phyloP scores from a whole-genome alignment of 371 early-diverging fungal species.

The Conidiobolus incongruus region DNA sequence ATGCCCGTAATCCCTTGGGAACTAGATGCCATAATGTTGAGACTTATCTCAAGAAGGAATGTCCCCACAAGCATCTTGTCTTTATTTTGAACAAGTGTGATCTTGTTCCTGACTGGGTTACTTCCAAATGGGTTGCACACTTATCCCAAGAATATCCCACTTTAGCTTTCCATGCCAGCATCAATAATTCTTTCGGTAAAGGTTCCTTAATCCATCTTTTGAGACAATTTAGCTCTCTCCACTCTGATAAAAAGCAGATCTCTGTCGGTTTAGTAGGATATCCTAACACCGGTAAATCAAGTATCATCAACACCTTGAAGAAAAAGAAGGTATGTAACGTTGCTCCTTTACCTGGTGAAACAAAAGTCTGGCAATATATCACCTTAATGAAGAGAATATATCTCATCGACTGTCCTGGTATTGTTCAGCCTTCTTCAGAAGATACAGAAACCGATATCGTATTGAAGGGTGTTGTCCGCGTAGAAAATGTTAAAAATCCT shows the following conservation, averaged over 20 bases:
- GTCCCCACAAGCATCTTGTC: slow-evolving; percentile 91
- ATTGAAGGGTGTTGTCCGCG: slow-evolving; percentile 93
- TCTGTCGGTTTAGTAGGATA: slow-evolving; percentile 96
- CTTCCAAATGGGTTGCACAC: slow-evolving; percentile 81
- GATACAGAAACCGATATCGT: slow-evolving; percentile 92
- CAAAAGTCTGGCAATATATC: slow-evolving; percentile 99
- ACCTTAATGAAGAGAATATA: slow-evolving; percentile 97
- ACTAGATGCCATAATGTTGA: slow-evolving; percentile 89
- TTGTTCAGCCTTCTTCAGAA: slow-evolving; percentile 73
- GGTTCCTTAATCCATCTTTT: slow-evolving; percentile 92
- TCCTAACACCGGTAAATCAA: slow-evolving; percentile 91
- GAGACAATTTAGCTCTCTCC: slow-evolving; percentile 87
- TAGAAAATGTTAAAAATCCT: slow-evolving; percentile 84
- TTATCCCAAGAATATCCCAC: slow-evolving; percentile 88
- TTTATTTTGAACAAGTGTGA: slow-evolving; percentile 99
- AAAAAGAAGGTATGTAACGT: slow-evolving; percentile 95
- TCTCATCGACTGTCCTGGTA: slow-evolving; percentile 98
- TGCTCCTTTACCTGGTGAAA: slow-evolving; percentile 99
- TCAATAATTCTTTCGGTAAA: slow-evolving; percentile 97
- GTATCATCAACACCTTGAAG: slow-evolving; percentile 96
- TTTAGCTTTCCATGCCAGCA: slow-evolving; percentile 94
- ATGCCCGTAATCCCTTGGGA: slow-evolving; percentile 96
- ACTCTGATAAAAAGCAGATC: slow-evolving; percentile 93
- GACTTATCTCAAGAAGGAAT: slow-evolving; percentile 80
- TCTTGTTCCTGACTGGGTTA: slow-evolving; percentile 98